These are phyloP conservation scores for Tylopilus plumbeoviolaceoides DNA, from an alignment of 768 basidiomycete genomes.

Conservation along the genomic window DNA sequence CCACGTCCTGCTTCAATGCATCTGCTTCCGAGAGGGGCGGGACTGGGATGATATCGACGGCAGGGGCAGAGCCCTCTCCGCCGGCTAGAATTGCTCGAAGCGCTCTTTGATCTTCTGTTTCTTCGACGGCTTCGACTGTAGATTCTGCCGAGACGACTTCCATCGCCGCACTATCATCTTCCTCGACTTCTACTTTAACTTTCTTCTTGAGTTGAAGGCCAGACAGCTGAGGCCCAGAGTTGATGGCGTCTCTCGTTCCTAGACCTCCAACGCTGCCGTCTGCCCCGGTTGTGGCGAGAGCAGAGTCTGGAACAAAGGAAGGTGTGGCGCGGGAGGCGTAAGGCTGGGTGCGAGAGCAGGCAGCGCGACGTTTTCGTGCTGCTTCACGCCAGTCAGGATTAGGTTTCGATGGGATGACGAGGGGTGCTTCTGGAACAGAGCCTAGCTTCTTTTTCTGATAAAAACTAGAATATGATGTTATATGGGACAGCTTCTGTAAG, in stretches of 20 bases:
- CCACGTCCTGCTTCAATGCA: slow-evolving; percentile 80
- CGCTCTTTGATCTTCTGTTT: slow-evolving; percentile 77
- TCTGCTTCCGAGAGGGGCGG: slow-evolving; percentile 71
- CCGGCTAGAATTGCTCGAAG: slow-evolving; percentile 73
- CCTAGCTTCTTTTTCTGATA: slow-evolving; percentile 39
- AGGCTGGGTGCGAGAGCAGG: slow-evolving; percentile 14
- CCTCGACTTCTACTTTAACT: slow-evolving; percentile 30
- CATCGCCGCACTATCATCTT: slow-evolving; percentile 16
- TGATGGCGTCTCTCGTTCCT: slow-evolving; percentile 71
- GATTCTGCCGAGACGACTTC: slow-evolving; percentile 10
- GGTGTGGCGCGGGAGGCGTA: slow-evolving; percentile 6
- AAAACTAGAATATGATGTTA: slow-evolving; percentile 32
- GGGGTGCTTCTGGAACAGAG: slow-evolving; percentile 47
- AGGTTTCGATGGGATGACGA: slow-evolving; percentile 82
- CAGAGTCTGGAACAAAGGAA: slow-evolving; percentile 65
- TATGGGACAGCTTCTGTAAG: slow-evolving; percentile 57
- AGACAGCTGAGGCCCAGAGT: slow-evolving; percentile 65
- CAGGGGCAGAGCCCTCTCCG: slow-evolving; percentile 33
- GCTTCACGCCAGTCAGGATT: slow-evolving; percentile 90
- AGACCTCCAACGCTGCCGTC: slow-evolving; percentile 78
- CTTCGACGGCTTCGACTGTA: slow-evolving; percentile 36
- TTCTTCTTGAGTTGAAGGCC: slow-evolving; percentile 56
- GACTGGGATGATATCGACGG: slow-evolving; percentile 60
- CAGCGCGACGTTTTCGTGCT: slow-evolving; percentile 54
- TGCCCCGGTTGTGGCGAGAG: slow-evolving; percentile 48